Percentiles rank a stretch among this genome's conserved stretches.
Evolutionary conservation across 805 yeast species (phyloP).

Genomic region (Candida glaebosa): DNA sequence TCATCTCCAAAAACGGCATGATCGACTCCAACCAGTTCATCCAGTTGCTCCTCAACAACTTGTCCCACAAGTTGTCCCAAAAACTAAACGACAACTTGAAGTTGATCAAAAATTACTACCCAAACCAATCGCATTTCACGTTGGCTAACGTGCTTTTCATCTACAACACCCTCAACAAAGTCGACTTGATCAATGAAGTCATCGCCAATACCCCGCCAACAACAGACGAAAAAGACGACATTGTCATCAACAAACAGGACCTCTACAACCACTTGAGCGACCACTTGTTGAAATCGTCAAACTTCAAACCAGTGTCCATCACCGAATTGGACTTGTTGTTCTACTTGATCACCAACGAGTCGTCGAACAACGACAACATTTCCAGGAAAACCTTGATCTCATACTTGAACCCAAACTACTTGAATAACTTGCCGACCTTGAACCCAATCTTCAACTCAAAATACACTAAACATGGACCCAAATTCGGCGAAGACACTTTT

Average conservation of each 20-base stretch:
- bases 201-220: constrained; percentile 46
- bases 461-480: constrained; percentile 29
- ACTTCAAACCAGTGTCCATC: constrained; percentile 40
- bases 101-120: constrained; percentile 34
- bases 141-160: constrained; percentile 38
- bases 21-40: constrained; percentile 30
- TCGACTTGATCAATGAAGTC: constrained; percentile 44
- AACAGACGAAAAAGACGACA: constrained; percentile 36
- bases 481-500: constrained; percentile 34
- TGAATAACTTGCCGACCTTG: constrained; percentile 33
- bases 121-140: constrained; percentile 21
- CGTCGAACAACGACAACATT: constrained; percentile 29
- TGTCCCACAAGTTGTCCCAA: constrained; percentile 38
- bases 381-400: constrained; percentile 41
- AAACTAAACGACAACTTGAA: constrained; percentile 33
- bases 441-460: constrained; percentile 41
- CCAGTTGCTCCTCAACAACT: constrained; percentile 31
- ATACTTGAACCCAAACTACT: constrained; percentile 55
- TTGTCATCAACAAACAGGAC: constrained; percentile 37
- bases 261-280: constrained; percentile 42
- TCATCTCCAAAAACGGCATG: constrained; percentile 28
- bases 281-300: constrained; percentile 40
- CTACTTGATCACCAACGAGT: constrained; percentile 32
- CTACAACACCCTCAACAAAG: constrained; percentile 37
- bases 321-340: constrained; percentile 40